Base-by-base conservation (phyloP, 108 stramenopile species). In the Nitzschia putrida region DNA sequence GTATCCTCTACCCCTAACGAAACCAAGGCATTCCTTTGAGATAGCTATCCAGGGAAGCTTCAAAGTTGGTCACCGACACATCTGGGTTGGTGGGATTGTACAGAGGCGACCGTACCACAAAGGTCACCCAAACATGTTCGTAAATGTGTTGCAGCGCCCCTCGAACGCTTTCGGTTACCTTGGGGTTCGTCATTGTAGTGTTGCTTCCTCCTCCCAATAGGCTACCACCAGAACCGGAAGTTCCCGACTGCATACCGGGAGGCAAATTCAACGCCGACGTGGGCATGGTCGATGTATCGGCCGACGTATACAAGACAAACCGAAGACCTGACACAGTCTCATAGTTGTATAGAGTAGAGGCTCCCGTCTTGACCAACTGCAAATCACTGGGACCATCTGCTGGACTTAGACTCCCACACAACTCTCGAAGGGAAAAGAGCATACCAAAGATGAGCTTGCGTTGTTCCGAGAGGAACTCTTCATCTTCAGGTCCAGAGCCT, bases 361-460 rank as follows among this genome's bases (percentile, higher is more conserved):
- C 89, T 25, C 91, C 94, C 18, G 91, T 95, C 50, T 81, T 81
- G 25, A 95, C 85, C 39, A 89, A 72, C 44, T 95, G 90, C 10
- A 95, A 68, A 37, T 77, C 76, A 56, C 76, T 81, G 22, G 55
- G 53, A 16, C 52, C 72, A 24, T 77, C 76, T 8, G 73, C 54
- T 61, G 93, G 91, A n/a, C 84, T 83, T 23, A 95, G 63, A 64
- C 74, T 85, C n/a, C 87, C 81, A 13, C 85, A 81, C 10, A 95
- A 64, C 66, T 95, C 94, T 23, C 87, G 71, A 6, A 95, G 76
- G 44, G 89, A 90, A 74, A 89, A 92, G 7, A 95, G 53, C 94
- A 95, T 95, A 14, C 94, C 94, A 87, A 92, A 95, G 65, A 95
- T 83, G 11, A 95, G 81, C 59, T 95, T 95, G 34, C 89, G 84